Evolutionary conservation across 2,329 filamentous ascomycete genomes (phyloP).

Genomic region (Scolecobasidium constrictum): DNA sequence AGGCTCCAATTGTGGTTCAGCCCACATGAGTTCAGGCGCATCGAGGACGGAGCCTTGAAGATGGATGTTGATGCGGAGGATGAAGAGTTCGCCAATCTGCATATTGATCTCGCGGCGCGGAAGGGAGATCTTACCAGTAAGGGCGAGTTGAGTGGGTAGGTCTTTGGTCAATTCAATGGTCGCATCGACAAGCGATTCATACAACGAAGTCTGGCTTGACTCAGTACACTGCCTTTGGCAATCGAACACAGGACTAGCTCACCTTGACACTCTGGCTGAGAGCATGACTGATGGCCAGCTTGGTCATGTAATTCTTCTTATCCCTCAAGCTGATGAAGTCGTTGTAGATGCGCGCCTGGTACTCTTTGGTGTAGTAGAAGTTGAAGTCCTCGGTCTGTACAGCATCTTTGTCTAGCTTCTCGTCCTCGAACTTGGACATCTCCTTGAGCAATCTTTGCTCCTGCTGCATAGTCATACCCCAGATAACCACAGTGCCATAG

Average conservation of each 20-base stretch:
- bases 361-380: constrained; percentile 97
- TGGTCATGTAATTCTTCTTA: constrained; percentile 96
- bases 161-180: constrained; percentile 91
- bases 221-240: neutral
- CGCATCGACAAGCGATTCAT: constrained; percentile 88
- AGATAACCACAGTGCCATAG: constrained; percentile 95
- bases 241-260: constrained; percentile 10
- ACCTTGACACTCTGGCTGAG: constrained; percentile 92
- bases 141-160: constrained; percentile 82
- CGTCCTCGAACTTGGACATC: constrained; percentile 84
- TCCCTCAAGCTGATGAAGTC: constrained; percentile 94
- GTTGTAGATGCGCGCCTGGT: constrained; percentile 98
- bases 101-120: constrained; percentile 91
- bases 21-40: constrained; percentile 96
- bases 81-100: constrained; percentile 98
- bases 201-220: constrained; percentile 65
- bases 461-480: constrained; percentile 89
- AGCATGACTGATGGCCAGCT: constrained; percentile 91
- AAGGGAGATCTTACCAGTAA: constrained; percentile 84
- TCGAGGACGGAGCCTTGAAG: constrained; percentile 94
- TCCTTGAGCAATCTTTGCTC: constrained; percentile 89
- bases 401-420: constrained; percentile 79
- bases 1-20: constrained; percentile 90
- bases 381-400: constrained; percentile 97
- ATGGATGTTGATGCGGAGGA: constrained; percentile 94